phyloP scores from a whole-genome alignment of 768 basidiomycete species.

The Tulasnella calospora region DNA sequence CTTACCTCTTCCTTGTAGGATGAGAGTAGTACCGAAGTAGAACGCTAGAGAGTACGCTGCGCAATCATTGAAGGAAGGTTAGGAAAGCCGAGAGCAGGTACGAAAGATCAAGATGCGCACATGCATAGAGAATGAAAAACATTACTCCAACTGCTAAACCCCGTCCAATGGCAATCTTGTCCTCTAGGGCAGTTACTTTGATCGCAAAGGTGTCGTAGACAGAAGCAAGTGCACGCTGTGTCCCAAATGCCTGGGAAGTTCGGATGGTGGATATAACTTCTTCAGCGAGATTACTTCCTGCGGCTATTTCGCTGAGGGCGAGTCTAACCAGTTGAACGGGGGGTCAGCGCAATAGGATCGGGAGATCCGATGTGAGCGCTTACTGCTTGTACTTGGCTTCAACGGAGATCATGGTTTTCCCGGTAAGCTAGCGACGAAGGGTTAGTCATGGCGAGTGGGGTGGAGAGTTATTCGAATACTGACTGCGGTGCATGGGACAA shows the following conservation, averaged over 20 bases:
- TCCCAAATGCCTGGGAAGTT: constrained; percentile 43
- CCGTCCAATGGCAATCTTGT: constrained; percentile 32
- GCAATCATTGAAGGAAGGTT: not conserved
- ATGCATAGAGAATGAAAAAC: constrained; percentile 38
- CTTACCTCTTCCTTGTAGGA: constrained; percentile 26
- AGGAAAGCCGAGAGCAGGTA: not conserved
- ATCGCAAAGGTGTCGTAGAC: constrained; percentile 38
- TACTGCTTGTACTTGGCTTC: constrained; percentile 35
- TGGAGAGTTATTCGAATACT: not conserved
- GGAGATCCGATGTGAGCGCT: constrained; percentile 27
- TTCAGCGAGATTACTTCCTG: constrained; percentile 41
- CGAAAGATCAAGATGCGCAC: not conserved
- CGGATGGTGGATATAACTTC: constrained; percentile 43
- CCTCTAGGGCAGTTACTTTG: constrained; percentile 33
- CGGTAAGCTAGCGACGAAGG: not conserved
- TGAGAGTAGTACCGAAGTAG: constrained; percentile 41
- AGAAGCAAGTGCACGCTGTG: constrained; percentile 34
- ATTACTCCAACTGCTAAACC: constrained; percentile 35
- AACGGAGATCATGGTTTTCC: constrained; percentile 28
- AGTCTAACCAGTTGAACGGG: not conserved
- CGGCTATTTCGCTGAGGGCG: constrained; percentile 36
- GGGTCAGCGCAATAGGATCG: not conserved
- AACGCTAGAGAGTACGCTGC: constrained; percentile 44
- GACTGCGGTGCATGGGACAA: constrained; percentile 41
- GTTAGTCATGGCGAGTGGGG: not conserved